These are phyloP conservation scores for Periconia sp. DNA, from an alignment of 2,329 filamentous ascomycete species.

Conservation along the genomic window DNA sequence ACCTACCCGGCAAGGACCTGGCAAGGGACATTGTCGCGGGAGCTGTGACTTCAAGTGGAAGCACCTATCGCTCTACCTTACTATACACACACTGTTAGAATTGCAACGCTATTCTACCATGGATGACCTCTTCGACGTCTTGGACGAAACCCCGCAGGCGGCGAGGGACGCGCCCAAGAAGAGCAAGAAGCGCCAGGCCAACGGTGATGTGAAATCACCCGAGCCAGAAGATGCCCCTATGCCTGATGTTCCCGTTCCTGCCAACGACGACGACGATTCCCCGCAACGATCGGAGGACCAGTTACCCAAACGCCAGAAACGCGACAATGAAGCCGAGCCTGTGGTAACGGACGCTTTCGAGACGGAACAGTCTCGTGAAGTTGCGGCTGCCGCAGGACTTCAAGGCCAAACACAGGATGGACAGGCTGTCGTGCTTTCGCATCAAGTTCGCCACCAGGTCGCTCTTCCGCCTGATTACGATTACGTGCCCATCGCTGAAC, in stretches of 20 bases:
- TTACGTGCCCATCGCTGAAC: constrained; percentile 91
- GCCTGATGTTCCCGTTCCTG: constrained; percentile 1
- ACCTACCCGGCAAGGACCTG: neutral
- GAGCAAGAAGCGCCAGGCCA: constrained; percentile 84
- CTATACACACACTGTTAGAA: neutral
- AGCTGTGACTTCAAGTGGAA: neutral
- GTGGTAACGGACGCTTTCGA: constrained; percentile 93
- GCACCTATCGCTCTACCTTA: neutral
- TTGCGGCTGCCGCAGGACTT: constrained; percentile 75
- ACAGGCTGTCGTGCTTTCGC: constrained; percentile 78
- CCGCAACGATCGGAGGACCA: constrained; percentile 22
- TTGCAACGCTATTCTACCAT: constrained; percentile 17
- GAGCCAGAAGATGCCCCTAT: constrained; percentile 5
- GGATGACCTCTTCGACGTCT: constrained; percentile 51
- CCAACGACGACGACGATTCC: constrained; percentile 29
- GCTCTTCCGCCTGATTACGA: constrained; percentile 91
- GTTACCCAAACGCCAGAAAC: constrained; percentile 63
- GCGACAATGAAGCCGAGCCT: constrained; percentile 68
- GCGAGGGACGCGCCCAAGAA: constrained; percentile 44
- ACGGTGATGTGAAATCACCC: constrained; percentile 69
- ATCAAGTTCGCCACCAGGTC: constrained; percentile 98
- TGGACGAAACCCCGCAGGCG: constrained; percentile 40
- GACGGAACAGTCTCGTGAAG: constrained; percentile 89
- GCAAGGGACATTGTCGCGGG: neutral
- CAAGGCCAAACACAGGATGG: constrained; percentile 65